Evolutionary conservation across 2,329 filamentous ascomycete genomes (phyloP).

Genomic region (Furcasterigmium furcatum): DNA sequence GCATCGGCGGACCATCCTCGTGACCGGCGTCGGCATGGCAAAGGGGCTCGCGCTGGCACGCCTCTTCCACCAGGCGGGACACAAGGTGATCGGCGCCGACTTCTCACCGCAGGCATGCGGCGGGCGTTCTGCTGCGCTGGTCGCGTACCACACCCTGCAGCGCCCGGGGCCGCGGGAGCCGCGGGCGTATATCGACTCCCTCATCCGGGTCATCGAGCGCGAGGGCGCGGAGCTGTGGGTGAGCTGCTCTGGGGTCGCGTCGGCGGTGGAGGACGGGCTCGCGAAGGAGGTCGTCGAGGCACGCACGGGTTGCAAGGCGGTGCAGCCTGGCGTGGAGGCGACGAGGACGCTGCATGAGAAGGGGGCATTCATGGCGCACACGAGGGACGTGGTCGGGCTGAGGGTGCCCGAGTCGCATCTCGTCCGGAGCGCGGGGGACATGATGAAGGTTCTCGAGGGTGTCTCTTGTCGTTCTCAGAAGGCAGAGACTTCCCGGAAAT

Average conservation of each 20-base stretch:
- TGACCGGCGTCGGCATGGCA: slow-evolving; percentile 71
- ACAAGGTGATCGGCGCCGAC: slow-evolving; percentile 71
- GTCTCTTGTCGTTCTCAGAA: too few species aligned
- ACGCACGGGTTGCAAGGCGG: slow-evolving; percentile 54
- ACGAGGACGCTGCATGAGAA: slow-evolving; percentile 62
- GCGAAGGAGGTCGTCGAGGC: slow-evolving; percentile 60
- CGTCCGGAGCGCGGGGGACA: slow-evolving; percentile 49
- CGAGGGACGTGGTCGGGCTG: slow-evolving; percentile 46
- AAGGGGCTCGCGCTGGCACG: slow-evolving; percentile 68
- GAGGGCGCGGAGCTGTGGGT: slow-evolving; percentile 71
- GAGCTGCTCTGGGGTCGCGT: slow-evolving; percentile 66
- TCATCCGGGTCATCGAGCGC: slow-evolving; percentile 55
- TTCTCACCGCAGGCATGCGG: slow-evolving; percentile 51
- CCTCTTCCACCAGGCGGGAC: slow-evolving; percentile 59
- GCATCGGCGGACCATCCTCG: slow-evolving; percentile 49
- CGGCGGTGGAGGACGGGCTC: slow-evolving; percentile 62
- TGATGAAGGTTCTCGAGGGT: slow-evolving; percentile 47
- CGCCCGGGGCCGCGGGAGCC: slow-evolving; percentile 18
- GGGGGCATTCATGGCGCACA: slow-evolving; percentile 59
- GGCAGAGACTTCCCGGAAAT: slow-evolving; percentile 15
- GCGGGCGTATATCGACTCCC: slow-evolving; percentile 49
- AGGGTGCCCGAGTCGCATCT: slow-evolving; percentile 47
- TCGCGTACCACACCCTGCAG: slow-evolving; percentile 47
- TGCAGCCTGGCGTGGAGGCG: slow-evolving; percentile 58
- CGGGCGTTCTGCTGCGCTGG: slow-evolving; percentile 54